Evolutionary conservation across 345 rosid genomes (phyloP).

Genomic region (Melaleuca quinquenervia): DNA sequence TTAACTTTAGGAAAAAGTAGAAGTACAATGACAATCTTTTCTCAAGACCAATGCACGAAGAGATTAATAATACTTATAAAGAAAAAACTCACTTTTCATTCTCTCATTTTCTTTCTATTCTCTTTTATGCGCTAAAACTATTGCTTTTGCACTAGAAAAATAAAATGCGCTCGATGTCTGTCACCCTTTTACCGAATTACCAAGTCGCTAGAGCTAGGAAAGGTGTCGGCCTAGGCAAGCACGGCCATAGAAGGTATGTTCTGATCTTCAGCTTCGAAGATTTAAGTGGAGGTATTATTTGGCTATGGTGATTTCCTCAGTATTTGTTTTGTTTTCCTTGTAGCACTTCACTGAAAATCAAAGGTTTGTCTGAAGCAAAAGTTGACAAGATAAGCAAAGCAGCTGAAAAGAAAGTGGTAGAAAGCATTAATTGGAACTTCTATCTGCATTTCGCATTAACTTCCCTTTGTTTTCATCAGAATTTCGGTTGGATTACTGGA

Average conservation of each 20-base stretch:
- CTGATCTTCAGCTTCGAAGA: not conserved
- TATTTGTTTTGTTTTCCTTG: not conserved
- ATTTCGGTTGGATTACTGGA: conserved; percentile 84
- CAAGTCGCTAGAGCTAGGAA: rapidly evolving
- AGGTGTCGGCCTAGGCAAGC: too few species aligned
- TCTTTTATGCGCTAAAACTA: too few species aligned
- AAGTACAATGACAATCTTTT: too few species aligned
- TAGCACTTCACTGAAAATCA: conserved; percentile 89
- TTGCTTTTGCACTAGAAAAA: too few species aligned
- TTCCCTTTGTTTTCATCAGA: conserved; percentile 23
- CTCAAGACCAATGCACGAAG: too few species aligned
- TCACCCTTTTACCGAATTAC: not conserved
- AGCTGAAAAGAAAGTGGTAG: too few species aligned
- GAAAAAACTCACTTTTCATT: too few species aligned
- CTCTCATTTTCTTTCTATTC: too few species aligned
- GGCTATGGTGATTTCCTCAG: not conserved
- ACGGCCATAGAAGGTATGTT: conserved; percentile 38
- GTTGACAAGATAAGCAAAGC: conserved; percentile 98
- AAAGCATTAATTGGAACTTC: not conserved
- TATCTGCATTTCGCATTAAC: not conserved
- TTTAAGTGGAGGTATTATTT: not conserved
- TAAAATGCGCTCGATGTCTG: not conserved
- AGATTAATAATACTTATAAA: too few species aligned
- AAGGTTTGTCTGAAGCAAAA: conserved; percentile 93
- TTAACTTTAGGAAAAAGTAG: too few species aligned